Evolutionary conservation across 306 rosid species (phyloP).

Genomic region (Citrullus mucosospermus): DNA sequence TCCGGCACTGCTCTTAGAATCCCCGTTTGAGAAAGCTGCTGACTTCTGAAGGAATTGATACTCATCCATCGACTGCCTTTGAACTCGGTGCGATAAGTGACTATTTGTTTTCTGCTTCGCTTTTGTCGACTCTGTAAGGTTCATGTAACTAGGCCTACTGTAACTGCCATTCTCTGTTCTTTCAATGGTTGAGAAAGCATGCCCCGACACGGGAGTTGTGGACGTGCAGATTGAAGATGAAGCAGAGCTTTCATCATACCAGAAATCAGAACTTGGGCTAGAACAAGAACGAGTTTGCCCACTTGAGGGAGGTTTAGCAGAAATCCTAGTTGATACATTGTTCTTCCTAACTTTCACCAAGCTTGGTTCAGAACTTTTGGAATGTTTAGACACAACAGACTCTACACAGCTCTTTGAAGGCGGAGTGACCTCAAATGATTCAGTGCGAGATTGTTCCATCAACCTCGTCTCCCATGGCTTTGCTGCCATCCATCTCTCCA

Average conservation of each 20-base stretch:
- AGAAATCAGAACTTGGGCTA: constrained; percentile 88
- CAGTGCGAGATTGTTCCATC: constrained; percentile 62
- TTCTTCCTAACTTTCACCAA: constrained; percentile 59
- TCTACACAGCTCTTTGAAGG: constrained; percentile 43
- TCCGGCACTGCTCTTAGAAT: constrained; percentile 65
- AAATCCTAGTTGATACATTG: constrained; percentile 75
- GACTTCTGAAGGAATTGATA: constrained; percentile 63
- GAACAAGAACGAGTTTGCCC: constrained; percentile 72
- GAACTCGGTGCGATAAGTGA: constrained; percentile 38
- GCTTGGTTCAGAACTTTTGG: constrained; percentile 33
- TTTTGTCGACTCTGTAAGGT: constrained; percentile 72
- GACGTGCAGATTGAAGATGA: constrained; percentile 88
- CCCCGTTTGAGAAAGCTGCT: constrained; percentile 48
- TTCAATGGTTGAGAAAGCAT: constrained; percentile 43
- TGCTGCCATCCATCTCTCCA: constrained; percentile 99
- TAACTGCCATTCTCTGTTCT: constrained; percentile 52
- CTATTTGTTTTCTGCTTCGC: constrained; percentile 39
- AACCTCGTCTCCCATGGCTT: constrained; percentile 96
- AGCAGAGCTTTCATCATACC: constrained; percentile 77
- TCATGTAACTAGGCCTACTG: constrained; percentile 72
- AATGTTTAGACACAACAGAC: constrained; percentile 24
- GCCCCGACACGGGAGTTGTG: constrained; percentile 64
- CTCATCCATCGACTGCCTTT: constrained; percentile 95
- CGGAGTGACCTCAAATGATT: constrained; percentile 43
- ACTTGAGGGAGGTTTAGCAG: constrained; percentile 58